phyloP scores from a whole-genome alignment of 1,284 basidiomycete species.

The Microbotryum saponariae region DNA sequence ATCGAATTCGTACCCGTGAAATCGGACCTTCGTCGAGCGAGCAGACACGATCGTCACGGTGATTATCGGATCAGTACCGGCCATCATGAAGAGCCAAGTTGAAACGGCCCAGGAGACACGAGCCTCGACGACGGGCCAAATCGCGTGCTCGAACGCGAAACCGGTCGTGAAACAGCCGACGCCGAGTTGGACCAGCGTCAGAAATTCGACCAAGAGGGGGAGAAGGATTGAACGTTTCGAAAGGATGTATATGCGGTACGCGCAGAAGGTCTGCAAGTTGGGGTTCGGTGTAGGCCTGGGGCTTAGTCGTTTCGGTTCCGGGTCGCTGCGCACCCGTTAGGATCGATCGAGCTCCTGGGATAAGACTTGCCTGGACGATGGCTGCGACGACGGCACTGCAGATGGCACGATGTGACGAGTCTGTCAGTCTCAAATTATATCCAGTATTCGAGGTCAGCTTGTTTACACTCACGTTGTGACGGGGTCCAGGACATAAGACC shows the following conservation, averaged over 20 bases:
- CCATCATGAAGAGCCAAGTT: not conserved
- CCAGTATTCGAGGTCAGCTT: too few relatives aligned
- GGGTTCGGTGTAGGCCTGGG: too few relatives aligned
- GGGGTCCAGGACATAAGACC: too few relatives aligned
- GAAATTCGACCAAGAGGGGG: not conserved
- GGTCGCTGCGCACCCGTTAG: too few relatives aligned
- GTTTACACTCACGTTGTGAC: too few relatives aligned
- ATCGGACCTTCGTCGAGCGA: not conserved
- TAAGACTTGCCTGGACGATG: too few relatives aligned
- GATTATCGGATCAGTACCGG: not conserved
- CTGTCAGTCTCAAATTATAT: too few relatives aligned
- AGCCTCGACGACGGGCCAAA: not conserved
- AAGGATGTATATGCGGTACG: not conserved
- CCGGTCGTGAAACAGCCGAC: not conserved
- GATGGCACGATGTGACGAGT: too few relatives aligned
- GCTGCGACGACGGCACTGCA: too few relatives aligned
- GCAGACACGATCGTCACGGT: not conserved
- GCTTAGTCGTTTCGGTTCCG: too few relatives aligned
- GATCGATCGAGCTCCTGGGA: too few relatives aligned
- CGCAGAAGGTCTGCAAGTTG: not conserved
- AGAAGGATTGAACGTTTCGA: not conserved
- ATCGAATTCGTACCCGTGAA: not conserved
- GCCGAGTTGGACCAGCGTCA: not conserved
- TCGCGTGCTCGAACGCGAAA: not conserved
- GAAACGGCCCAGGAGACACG: not conserved